A percentile compares a stretch with the other conserved stretches of the same genome.
Evolutionary conservation across 2,329 filamentous ascomycete genomes (phyloP).

Genomic region (Piedraia hortae): DNA sequence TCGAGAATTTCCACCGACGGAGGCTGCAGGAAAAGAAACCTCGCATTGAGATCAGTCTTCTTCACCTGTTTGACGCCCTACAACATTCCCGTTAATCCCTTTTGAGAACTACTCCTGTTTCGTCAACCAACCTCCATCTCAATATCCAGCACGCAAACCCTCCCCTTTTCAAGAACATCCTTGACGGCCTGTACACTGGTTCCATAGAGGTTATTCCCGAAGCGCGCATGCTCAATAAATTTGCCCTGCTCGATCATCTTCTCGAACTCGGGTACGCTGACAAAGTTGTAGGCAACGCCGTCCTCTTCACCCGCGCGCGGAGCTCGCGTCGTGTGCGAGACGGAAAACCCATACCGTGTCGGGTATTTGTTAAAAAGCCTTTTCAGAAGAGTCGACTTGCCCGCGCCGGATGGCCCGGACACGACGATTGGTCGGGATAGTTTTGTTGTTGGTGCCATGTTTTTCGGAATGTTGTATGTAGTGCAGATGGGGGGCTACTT

Average conservation of each 20-base stretch:
- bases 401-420: constrained; percentile 52
- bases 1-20: constrained; percentile 51
- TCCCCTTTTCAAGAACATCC: constrained; percentile 39
- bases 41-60: constrained; percentile 41
- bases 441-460: constrained; percentile 1
- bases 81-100: background rate
- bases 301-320: constrained; percentile 50
- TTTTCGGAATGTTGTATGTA: too few species aligned
- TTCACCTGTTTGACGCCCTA: constrained; percentile 82
- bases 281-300: constrained; percentile 61
- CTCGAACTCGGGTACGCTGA: constrained; percentile 37
- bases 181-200: constrained; percentile 57
- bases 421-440: constrained; percentile 38
- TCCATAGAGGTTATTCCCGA: constrained; percentile 67
- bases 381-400: constrained; percentile 57
- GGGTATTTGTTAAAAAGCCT: constrained; percentile 39
- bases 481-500: too few species aligned
- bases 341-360: constrained; percentile 34
- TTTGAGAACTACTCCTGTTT: background rate
- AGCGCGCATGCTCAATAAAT: constrained; percentile 71
- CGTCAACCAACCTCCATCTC: constrained; percentile 52
- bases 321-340: constrained; percentile 45
- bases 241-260: constrained; percentile 37
- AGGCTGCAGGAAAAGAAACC: constrained; percentile 65
- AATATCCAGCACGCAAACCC: constrained; percentile 69